Percentiles rank a stretch among this genome's conserved stretches.
Conservation (phyloP, 345 rosid species). For the Cardamine resedifolia region DNA sequence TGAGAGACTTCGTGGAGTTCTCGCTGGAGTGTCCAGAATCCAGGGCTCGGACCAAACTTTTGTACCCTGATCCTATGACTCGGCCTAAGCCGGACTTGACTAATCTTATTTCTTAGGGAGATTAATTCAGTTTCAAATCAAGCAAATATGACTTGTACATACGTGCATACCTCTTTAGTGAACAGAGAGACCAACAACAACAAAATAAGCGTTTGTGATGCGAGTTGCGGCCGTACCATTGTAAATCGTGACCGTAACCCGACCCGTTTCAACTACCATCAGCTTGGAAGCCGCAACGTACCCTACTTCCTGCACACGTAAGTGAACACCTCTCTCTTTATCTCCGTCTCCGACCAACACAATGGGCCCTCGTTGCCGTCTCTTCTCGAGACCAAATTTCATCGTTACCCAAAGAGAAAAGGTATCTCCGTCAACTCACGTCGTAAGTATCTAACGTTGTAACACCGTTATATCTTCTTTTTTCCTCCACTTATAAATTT, state of each 20-base stretch:
- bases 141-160: no score
- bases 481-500: slow-evolving; percentile 18
- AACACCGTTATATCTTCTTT: slow-evolving; percentile 22
- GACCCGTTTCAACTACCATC: slow-evolving; percentile 4
- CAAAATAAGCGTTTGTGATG: slow-evolving; percentile 10
- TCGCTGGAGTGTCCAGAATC: no score
- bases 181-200: not conserved
- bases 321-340: slow-evolving; percentile 15
- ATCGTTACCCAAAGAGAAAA: slow-evolving; percentile 28
- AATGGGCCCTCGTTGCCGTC: slow-evolving; percentile 39
- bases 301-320: slow-evolving; percentile 35
- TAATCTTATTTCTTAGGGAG: no score
- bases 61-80: no score
- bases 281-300: slow-evolving; percentile 19
- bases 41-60: no score
- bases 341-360: slow-evolving; percentile 40
- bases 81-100: no score
- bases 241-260: slow-evolving; percentile 26
- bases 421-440: slow-evolving; percentile 36
- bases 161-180: no score
- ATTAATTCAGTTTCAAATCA: no score
- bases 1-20: no score
- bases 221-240: slow-evolving; percentile 32
- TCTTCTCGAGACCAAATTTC: slow-evolving; percentile 39
- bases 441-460: slow-evolving; percentile 6